phyloP scores from a whole-genome alignment of 768 basidiomycete species.

The Neoboletus subvelutipes region DNA sequence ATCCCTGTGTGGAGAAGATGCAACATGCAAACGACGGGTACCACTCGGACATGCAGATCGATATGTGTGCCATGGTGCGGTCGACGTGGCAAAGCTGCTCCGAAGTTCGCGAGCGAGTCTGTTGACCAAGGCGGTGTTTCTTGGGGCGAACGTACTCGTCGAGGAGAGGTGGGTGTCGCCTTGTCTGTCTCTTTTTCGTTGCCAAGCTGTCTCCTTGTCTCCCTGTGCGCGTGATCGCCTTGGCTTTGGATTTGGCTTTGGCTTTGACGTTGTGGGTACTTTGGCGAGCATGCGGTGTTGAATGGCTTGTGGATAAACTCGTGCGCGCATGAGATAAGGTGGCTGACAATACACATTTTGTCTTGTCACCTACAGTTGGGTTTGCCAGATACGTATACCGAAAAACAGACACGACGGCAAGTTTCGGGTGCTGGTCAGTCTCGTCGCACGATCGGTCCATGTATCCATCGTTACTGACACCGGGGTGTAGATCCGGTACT shows the following conservation, averaged over 20 bases:
- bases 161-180: constrained; percentile 61
- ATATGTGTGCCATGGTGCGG: constrained; percentile 61
- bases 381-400: constrained; percentile 54
- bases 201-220: background rate
- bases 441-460: background rate
- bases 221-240: too few species aligned
- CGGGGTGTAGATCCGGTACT: constrained; percentile 56
- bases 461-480: background rate
- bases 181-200: background rate
- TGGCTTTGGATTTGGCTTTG: background rate
- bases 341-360: constrained; percentile 1
- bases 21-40: constrained; percentile 30
- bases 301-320: too few species aligned
- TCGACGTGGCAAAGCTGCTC: constrained; percentile 58
- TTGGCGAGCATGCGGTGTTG: background rate
- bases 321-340: background rate
- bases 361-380: constrained; percentile 48
- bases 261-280: background rate
- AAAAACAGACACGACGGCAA: constrained; percentile 48
- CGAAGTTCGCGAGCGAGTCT: constrained; percentile 52
- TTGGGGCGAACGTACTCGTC: constrained; percentile 61
- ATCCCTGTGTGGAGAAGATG: constrained; percentile 27
- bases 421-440: constrained; percentile 60
- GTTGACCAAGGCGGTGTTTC: constrained; percentile 45
- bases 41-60: constrained; percentile 39